Evolutionary conservation across 352 stramenopile genomes (phyloP).

Genomic region (Phytophthora cajani): DNA sequence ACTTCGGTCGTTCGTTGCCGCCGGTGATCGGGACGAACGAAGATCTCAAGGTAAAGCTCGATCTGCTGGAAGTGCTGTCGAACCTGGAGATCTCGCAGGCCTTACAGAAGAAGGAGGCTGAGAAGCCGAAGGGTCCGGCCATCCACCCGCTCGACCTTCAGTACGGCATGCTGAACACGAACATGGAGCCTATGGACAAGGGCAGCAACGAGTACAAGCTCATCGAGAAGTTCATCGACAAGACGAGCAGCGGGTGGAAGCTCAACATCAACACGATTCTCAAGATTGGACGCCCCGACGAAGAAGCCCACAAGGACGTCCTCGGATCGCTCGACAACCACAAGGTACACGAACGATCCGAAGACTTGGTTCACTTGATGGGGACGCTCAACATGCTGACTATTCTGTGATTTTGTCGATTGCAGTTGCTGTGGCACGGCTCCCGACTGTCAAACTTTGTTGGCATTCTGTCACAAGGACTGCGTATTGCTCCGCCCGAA

Average conservation of each 20-base stretch:
- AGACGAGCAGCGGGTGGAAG: conserved; percentile 52
- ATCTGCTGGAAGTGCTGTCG: conserved; percentile 63
- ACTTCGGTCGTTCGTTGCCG: conserved; percentile 62
- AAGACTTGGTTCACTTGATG: background rate
- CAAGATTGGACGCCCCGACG: conserved; percentile 52
- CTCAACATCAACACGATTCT: conserved; percentile 60
- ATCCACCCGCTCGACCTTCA: conserved; percentile 59
- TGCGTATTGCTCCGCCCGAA: conserved; percentile 75
- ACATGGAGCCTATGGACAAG: conserved; percentile 52
- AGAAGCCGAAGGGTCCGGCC: conserved; percentile 20
- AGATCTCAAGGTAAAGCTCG: conserved; percentile 67
- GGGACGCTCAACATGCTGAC: background rate
- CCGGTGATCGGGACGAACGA: conserved; percentile 58
- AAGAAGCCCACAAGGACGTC: conserved; percentile 47
- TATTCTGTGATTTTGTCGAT: background rate
- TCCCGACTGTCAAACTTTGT: conserved; percentile 68
- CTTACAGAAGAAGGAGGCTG: conserved; percentile 49
- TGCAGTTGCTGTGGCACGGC: conserved; percentile 66
- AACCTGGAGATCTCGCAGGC: conserved; percentile 72
- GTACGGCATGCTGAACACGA: conserved; percentile 57
- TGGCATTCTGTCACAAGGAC: conserved; percentile 70
- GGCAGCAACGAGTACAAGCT: conserved; percentile 52
- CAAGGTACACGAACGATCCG: conserved; percentile 32
- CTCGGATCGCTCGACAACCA: conserved; percentile 63
- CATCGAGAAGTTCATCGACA: conserved; percentile 70